phyloP scores from a whole-genome alignment of 1,284 basidiomycete genomes.

The Ceratobasidium papillatum region DNA sequence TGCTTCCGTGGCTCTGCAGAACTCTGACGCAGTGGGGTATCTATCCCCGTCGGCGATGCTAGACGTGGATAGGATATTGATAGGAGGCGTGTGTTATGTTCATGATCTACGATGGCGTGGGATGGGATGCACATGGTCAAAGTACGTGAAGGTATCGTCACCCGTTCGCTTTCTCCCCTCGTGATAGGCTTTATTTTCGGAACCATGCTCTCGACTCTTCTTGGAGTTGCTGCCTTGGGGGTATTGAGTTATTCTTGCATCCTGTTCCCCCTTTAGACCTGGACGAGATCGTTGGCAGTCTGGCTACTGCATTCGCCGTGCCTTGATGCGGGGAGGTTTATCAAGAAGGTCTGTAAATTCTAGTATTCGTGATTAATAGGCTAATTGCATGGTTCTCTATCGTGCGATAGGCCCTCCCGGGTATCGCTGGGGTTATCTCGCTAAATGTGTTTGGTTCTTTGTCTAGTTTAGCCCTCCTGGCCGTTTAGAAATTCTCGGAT shows the following conservation, averaged over 20 bases:
- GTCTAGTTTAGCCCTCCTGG: neutral
- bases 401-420: neutral
- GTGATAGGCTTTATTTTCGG: neutral
- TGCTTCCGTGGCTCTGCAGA: neutral
- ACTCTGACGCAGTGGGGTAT: slow-evolving; percentile 1
- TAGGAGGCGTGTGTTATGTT: neutral
- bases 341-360: neutral
- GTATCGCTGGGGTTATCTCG: neutral
- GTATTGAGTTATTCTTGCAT: neutral
- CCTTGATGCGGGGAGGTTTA: neutral
- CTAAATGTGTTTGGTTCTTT: neutral
- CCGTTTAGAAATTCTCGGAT: neutral
- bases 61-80: neutral
- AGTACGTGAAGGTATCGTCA: neutral
- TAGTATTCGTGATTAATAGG: neutral
- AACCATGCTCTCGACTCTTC: neutral
- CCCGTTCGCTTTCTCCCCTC: neutral
- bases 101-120: neutral
- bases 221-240: neutral
- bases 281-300: neutral
- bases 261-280: neutral
- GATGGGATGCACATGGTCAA: neutral
- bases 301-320: neutral
- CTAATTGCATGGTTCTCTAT: neutral
- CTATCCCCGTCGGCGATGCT: neutral